Percentiles rank a stretch among this genome's conserved stretches.
phyloP scores from a whole-genome alignment of 208 protist genomes.

The Leishmania braziliensis region DNA sequence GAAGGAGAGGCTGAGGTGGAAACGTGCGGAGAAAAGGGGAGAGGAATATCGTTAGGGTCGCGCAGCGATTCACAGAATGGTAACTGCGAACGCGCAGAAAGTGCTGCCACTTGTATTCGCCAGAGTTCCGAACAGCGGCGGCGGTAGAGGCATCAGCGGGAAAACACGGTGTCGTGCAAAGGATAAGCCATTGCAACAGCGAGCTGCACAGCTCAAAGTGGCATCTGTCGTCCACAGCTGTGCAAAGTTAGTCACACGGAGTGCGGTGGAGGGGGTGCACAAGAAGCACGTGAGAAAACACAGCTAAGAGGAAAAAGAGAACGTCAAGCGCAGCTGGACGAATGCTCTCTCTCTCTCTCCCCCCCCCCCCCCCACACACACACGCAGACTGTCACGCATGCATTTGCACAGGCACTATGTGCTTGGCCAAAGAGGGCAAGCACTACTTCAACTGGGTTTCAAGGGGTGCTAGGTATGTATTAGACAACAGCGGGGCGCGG shows the following conservation, averaged over 20 bases:
- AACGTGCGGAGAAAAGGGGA: background rate
- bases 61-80: background rate
- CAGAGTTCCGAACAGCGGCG: background rate
- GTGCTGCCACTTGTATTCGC: background rate
- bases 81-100: background rate
- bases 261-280: background rate
- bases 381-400: background rate
- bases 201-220: background rate
- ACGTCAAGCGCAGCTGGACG: no score
- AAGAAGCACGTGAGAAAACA: background rate
- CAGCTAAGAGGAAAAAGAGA: background rate
- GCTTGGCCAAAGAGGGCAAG: background rate
- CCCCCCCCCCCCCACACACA: no score
- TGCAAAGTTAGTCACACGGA: background rate
- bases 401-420: background rate
- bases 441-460: background rate
- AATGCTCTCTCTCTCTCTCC: background rate
- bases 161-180: background rate
- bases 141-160: background rate
- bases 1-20: background rate
- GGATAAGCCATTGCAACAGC: background rate
- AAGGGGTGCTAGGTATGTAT: background rate
- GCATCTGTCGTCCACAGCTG: background rate
- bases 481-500: conserved; percentile 14
- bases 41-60: background rate